These are phyloP conservation scores for Kwoniella dendrophila DNA, from an alignment of 768 basidiomycete species.

Conservation along the genomic window DNA sequence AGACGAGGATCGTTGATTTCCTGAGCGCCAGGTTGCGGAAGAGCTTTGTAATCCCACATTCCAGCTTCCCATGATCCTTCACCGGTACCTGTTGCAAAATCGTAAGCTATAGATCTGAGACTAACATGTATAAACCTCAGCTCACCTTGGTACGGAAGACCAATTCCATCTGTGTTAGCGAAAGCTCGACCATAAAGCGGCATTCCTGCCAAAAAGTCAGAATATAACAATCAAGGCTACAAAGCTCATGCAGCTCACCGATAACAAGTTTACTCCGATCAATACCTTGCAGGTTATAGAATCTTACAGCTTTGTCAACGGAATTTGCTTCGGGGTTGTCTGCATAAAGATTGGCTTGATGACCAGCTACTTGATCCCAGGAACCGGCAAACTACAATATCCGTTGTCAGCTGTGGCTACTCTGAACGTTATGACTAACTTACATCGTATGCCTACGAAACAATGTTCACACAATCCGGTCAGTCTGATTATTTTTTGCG, in stretches of 20 bases:
- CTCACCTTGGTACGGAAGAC: conserved; percentile 70
- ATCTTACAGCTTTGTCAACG: conserved; percentile 71
- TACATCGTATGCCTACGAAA: conserved; percentile 57
- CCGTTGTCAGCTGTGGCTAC: neutral
- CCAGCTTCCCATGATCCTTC: conserved; percentile 82
- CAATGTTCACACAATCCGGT: too few species aligned
- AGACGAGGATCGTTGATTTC: conserved; percentile 67
- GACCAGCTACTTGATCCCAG: conserved; percentile 66
- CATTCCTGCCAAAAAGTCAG: conserved; percentile 60
- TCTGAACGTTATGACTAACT: conserved; percentile 23
- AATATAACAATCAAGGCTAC: neutral
- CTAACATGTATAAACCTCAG: too few species aligned
- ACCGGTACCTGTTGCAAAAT: conserved; percentile 65
- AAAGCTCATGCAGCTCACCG: conserved; percentile 56
- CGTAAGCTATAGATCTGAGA: too few species aligned
- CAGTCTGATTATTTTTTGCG: neutral
- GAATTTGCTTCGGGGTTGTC: conserved; percentile 61
- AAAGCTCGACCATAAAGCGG: conserved; percentile 95
- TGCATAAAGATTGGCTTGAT: conserved; percentile 84
- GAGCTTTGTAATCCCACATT: conserved; percentile 84
- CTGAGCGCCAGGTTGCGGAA: conserved; percentile 75
- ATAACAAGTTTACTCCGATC: conserved; percentile 77
- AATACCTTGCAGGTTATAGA: conserved; percentile 74
- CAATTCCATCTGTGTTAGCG: conserved; percentile 79
- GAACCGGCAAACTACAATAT: conserved; percentile 67